Conservation (phyloP, 306 rosid genomes). For the Arachis stenosperma region DNA sequence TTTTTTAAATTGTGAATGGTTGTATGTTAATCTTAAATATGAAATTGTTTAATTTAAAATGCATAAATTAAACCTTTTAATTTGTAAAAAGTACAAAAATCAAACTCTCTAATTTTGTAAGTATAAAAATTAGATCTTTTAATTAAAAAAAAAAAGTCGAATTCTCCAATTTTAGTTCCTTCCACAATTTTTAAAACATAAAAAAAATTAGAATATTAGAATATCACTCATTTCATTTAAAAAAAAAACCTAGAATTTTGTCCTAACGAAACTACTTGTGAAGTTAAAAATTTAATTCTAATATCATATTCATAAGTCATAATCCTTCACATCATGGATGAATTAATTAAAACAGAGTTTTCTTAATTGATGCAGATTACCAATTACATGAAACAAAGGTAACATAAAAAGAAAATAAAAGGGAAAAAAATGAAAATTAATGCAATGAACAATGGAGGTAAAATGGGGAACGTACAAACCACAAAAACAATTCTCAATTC, state of each 20-base stretch:
- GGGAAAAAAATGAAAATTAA: not conserved
- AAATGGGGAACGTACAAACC: constrained; percentile 48
- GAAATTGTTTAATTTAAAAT: too few species aligned
- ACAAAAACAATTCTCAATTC: constrained; percentile 30
- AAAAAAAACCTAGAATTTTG: constrained; percentile 6
- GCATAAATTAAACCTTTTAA: too few species aligned
- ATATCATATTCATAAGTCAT: not conserved
- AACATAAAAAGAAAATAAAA: not conserved
- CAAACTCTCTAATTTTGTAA: too few species aligned
- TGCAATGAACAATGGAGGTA: constrained; percentile 38
- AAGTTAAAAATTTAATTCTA: not conserved
- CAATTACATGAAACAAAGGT: not conserved
- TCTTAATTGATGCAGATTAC: not conserved
- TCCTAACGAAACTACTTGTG: not conserved
- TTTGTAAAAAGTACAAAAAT: too few species aligned
- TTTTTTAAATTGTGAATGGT: too few species aligned
- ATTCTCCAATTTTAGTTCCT: too few species aligned
- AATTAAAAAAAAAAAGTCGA: too few species aligned
- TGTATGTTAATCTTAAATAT: too few species aligned
- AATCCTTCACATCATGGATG: constrained; percentile 38
- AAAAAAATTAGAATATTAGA: too few species aligned
- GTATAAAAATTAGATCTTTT: too few species aligned
- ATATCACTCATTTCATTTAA: too few species aligned
- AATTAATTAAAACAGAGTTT: not conserved
- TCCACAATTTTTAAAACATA: too few species aligned